These are phyloP conservation scores for Plasmodium vinckei DNA, from an alignment of 169 alveolate species.

Conservation along the genomic window DNA sequence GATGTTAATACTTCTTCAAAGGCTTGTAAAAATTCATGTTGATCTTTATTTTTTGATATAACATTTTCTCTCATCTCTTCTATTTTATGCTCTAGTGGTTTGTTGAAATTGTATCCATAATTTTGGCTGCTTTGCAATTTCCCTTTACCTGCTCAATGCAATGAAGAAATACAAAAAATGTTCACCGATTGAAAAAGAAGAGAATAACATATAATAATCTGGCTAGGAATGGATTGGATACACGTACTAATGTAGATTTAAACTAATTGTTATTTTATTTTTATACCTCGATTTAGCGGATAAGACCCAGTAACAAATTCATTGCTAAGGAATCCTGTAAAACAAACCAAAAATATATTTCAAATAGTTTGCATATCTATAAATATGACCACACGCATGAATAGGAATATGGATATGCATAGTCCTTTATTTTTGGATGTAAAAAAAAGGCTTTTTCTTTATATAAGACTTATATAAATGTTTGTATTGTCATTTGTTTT, in stretches of 20 bases:
- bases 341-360: not conserved
- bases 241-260: too few relatives aligned
- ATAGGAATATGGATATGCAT: too few relatives aligned
- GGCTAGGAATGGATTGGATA: too few relatives aligned
- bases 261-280: not conserved
- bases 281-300: slow-evolving; percentile 3
- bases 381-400: not conserved
- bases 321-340: slow-evolving; percentile 12
- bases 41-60: slow-evolving; percentile 20
- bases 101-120: slow-evolving; percentile 41
- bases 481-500: not conserved
- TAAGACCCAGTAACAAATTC: slow-evolving; percentile 4
- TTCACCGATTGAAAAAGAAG: too few relatives aligned
- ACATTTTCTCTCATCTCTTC: slow-evolving; percentile 39
- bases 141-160: slow-evolving; percentile 19
- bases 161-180: not conserved
- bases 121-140: slow-evolving; percentile 11
- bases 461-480: not conserved
- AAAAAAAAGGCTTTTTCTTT: too few relatives aligned
- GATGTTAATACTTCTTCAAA: slow-evolving; percentile 79
- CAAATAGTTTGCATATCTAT: not conserved
- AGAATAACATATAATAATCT: too few relatives aligned
- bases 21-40: slow-evolving; percentile 71
- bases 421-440: too few relatives aligned
- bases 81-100: slow-evolving; percentile 29